phyloP scores from a whole-genome alignment of 2,329 filamentous ascomycete genomes.

The Venturia oleaginea region DNA sequence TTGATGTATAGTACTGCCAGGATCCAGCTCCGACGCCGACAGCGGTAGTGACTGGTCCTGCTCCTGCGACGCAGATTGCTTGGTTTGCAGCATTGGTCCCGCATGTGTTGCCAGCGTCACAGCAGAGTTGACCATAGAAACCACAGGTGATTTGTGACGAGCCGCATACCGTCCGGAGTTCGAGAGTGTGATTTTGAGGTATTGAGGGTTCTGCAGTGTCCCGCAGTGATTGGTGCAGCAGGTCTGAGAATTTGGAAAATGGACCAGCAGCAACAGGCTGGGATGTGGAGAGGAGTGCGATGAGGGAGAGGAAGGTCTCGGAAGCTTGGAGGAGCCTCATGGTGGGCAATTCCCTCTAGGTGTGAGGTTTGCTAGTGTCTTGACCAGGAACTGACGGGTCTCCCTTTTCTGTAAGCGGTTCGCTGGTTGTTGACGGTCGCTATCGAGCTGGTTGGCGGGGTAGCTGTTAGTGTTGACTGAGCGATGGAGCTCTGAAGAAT shows the following conservation, averaged over 20 bases:
- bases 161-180: background rate
- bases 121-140: conserved; percentile 28
- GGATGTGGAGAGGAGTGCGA: background rate
- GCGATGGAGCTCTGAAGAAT: background rate
- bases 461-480: background rate
- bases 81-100: conserved; percentile 25
- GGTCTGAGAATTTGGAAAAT: conserved; percentile 3
- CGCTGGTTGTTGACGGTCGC: background rate
- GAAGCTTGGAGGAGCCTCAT: conserved; percentile 11
- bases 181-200: conserved; percentile 7
- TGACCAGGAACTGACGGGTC: background rate
- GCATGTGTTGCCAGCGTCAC: conserved; percentile 22
- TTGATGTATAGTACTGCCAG: conserved; percentile 50
- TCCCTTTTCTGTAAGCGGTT: background rate
- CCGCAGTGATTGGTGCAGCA: conserved; percentile 4
- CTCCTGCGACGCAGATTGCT: conserved; percentile 24
- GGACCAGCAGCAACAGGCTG: conserved; percentile 3
- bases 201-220: background rate
- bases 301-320: background rate
- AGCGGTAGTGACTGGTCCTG: conserved; percentile 17
- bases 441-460: background rate
- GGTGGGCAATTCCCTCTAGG: background rate
- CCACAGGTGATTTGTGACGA: conserved; percentile 21
- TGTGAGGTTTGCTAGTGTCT: background rate
- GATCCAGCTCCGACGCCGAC: conserved; percentile 21